Base-by-base conservation (phyloP, 2,329 filamentous ascomycete species). In the Cladorrhinum sp. region DNA sequence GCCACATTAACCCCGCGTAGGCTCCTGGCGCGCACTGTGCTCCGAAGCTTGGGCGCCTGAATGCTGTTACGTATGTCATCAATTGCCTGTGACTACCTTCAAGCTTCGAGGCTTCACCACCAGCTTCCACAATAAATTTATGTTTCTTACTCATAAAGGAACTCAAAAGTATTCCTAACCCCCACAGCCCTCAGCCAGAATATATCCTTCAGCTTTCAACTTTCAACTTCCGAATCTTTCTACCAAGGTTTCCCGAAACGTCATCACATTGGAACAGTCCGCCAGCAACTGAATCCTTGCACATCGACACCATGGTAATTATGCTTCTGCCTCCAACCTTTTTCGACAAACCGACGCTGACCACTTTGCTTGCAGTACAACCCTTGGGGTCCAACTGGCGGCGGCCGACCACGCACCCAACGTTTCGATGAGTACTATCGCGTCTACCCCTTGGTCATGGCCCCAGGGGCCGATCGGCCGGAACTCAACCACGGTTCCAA, bases 351-450 rank as follows among this genome's bases (percentile, higher is more conserved):
- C 49, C 25, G 1, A 52, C 55, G 22, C 57, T 64, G 18, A 65
- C 41, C 12, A 27, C 22, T 50, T 25, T 29, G 52, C 49, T 18
- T 10, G 16, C 56, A 78, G 73, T 74, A 65, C 58, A 69, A 71
- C 62, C 72, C 78, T 29, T 74, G 74, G 59, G 76, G 75, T 49
- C 41, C 55, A 49, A 58, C 61, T 36, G 65, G 62, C 20, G 55
- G 55, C 50, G 65, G 61, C 41, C 79, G 82, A 61, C 76, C 80
- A 57, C 70, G 81, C 77, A 68, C 79, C 57, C 90, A 92, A 69
- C 91, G 93, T 62, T 99, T 99, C 79, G 93, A 99, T 76, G 95
- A 99, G 76, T 98, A 96, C 79, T 98, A 97, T 78, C 89, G 95
- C 70, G 97, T 93, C 80, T 99, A 98, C 72, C 95, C 95, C 49